Conservation (phyloP, 805 yeast species). For the Pichia scutulata region DNA sequence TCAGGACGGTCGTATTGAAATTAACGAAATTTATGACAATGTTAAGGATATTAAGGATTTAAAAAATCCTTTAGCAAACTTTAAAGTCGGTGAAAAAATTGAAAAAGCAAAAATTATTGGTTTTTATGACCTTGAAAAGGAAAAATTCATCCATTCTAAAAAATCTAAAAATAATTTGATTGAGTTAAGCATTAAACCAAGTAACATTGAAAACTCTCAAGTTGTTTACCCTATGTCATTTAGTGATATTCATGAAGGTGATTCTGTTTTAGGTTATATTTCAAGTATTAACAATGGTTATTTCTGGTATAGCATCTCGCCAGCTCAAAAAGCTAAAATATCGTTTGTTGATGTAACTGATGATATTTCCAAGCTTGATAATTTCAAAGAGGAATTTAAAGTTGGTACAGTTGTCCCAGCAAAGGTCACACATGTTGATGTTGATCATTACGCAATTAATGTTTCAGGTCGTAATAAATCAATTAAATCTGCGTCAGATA, state of each 20-base stretch:
- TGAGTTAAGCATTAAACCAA: conserved; percentile 43
- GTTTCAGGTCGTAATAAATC: conserved; percentile 37
- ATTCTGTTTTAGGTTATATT: conserved; percentile 50
- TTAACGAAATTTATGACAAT: conserved; percentile 56
- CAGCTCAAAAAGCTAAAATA: conserved; percentile 58
- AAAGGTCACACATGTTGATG: conserved; percentile 45
- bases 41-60: conserved; percentile 48
- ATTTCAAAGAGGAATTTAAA: conserved; percentile 54
- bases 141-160: conserved; percentile 54
- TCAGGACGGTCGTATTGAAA: conserved; percentile 71
- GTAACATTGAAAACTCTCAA: conserved; percentile 30
- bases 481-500: conserved; percentile 38
- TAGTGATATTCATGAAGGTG: conserved; percentile 41
- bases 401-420: conserved; percentile 64
- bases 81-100: conserved; percentile 49
- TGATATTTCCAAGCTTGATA: conserved; percentile 39
- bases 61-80: conserved; percentile 50
- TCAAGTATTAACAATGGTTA: conserved; percentile 54
- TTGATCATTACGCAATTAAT: conserved; percentile 34
- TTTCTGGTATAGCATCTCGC: conserved; percentile 64
- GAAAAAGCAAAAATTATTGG: conserved; percentile 65
- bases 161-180: conserved; percentile 47
- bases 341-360: conserved; percentile 56
- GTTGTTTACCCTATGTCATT: conserved; percentile 28
- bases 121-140: conserved; percentile 61